A percentile compares a stretch with the other conserved stretches of the same genome.
Conservation (phyloP, 2,329 filamentous ascomycete genomes). For the Penicillium sp. region DNA sequence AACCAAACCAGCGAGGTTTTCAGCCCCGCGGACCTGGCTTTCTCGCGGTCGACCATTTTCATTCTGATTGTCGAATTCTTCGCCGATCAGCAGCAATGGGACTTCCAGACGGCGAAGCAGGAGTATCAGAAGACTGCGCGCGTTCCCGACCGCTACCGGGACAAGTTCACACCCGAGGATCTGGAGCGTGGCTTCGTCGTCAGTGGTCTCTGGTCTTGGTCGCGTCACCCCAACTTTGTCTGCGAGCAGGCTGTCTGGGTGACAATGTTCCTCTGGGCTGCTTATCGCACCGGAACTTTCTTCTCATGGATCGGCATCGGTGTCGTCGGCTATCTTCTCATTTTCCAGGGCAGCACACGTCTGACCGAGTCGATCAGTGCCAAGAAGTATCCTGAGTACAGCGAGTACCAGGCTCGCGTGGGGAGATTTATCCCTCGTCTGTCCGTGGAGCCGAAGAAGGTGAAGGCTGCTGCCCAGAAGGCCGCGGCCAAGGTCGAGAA, state of each 20-base stretch:
- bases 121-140: conserved; percentile 68
- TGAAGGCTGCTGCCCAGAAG: conserved; percentile 20
- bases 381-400: conserved; percentile 83
- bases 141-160: conserved; percentile 51
- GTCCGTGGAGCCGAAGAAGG: conserved; percentile 29
- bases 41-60: conserved; percentile 51
- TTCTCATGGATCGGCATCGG: conserved; percentile 77
- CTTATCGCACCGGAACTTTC: conserved; percentile 62
- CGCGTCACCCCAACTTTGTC: conserved; percentile 89
- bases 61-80: conserved; percentile 65
- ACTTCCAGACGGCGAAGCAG: conserved; percentile 75
- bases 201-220: conserved; percentile 78
- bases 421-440: conserved; percentile 69
- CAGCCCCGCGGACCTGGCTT: conserved; percentile 54
- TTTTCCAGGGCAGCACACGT: conserved; percentile 86
- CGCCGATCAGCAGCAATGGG: conserved; percentile 90
- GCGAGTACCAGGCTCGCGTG: conserved; percentile 73
- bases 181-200: conserved; percentile 86
- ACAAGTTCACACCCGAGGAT: conserved; percentile 59
- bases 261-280: conserved; percentile 80
- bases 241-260: conserved; percentile 91
- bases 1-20: conserved; percentile 52
- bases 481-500: conserved; percentile 10
- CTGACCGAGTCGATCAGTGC: conserved; percentile 78
- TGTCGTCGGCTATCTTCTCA: conserved; percentile 60